These are phyloP conservation scores for Diddensiella caesifluorescens DNA, from an alignment of 805 yeast genomes.

Conservation along the genomic window DNA sequence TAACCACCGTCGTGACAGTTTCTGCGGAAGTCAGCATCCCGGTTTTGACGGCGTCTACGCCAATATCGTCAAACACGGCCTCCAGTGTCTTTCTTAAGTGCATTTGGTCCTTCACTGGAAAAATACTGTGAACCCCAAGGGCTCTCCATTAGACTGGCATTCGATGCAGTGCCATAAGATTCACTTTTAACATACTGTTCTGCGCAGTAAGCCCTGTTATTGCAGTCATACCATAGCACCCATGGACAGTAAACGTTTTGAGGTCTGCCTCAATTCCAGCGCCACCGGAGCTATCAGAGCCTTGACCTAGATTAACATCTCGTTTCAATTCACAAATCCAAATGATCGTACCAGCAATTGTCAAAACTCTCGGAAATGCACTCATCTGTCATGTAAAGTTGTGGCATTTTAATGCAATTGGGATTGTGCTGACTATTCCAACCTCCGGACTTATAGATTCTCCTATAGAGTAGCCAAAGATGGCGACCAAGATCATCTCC, in stretches of 20 bases:
- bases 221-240: constrained; percentile 71
- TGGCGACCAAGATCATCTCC: constrained; percentile 7
- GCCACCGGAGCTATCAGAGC: constrained; percentile 84
- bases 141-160: constrained; percentile 25
- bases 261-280: constrained; percentile 90
- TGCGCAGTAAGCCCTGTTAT: constrained; percentile 79
- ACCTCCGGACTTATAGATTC: too few species aligned
- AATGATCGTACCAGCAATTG: constrained; percentile 25
- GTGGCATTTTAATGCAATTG: not conserved
- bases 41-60: constrained; percentile 64
- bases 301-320: constrained; percentile 30
- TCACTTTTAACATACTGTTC: constrained; percentile 41
- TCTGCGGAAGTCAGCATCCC: constrained; percentile 62
- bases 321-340: not conserved
- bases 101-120: constrained; percentile 37
- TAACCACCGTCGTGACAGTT: constrained; percentile 45
- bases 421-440: too few species aligned
- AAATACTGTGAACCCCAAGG: constrained; percentile 37
- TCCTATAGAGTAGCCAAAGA: not conserved
- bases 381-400: too few species aligned
- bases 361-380: constrained; percentile 21
- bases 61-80: constrained; percentile 54
- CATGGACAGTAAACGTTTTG: constrained; percentile 69
- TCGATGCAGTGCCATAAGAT: not conserved
- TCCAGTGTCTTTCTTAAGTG: constrained; percentile 47